Conservation (phyloP, 345 rosid species). For the Aquilaria malaccensis region DNA sequence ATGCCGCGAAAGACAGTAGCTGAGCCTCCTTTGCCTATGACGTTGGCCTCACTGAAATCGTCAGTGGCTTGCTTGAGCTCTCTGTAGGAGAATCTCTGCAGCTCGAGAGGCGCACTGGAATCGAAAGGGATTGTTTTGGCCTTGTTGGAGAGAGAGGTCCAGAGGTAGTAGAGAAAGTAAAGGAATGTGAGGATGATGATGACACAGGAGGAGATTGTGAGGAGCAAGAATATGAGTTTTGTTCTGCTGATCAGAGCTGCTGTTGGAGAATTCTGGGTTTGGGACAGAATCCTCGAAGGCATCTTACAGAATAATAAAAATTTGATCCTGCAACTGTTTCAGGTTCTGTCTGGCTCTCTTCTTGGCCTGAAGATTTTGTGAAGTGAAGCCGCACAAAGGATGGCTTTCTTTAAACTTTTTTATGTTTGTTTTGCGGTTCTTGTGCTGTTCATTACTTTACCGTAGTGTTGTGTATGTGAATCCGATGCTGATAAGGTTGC, state of each 20-base stretch:
- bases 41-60: constrained; percentile 57
- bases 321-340: constrained; percentile 5
- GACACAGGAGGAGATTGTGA: constrained; percentile 63
- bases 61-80: constrained; percentile 72
- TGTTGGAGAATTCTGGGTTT: constrained; percentile 27
- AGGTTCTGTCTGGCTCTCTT: constrained; percentile 14
- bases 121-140: constrained; percentile 76
- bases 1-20: constrained; percentile 89
- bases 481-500: no score
- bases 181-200: constrained; percentile 54
- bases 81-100: constrained; percentile 64
- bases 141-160: constrained; percentile 48
- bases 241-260: constrained; percentile 39
- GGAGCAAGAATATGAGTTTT: constrained; percentile 50
- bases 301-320: constrained; percentile 17
- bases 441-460: no score
- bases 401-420: no score
- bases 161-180: constrained; percentile 83
- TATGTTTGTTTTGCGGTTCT: no score
- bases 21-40: constrained; percentile 95
- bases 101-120: constrained; percentile 55
- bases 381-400: constrained; percentile 4
- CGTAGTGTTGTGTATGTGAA: no score
- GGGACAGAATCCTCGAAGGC: constrained; percentile 75
- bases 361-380: constrained; percentile 11